phyloP scores from a whole-genome alignment of 306 rosid genomes.

The Hippophae rhamnoides region DNA sequence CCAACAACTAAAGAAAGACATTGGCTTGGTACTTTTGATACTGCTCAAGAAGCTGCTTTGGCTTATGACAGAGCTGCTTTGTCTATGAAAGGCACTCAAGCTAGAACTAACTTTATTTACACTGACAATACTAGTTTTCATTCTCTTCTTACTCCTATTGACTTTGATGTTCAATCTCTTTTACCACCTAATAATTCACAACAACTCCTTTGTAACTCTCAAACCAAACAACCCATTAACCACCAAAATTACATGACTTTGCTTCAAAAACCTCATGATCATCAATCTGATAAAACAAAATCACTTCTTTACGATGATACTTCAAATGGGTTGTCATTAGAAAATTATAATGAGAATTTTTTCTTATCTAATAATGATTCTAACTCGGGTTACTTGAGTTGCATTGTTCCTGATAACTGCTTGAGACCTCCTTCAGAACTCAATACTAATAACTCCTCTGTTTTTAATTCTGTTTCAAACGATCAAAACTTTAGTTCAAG shows the following conservation, averaged over 20 bases:
- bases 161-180: conserved; percentile 46
- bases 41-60: conserved; percentile 99
- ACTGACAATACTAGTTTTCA: conserved; percentile 59
- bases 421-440: conserved; percentile 48
- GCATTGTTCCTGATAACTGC: conserved; percentile 90
- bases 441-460: conserved; percentile 9
- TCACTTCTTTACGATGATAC: conserved; percentile 15
- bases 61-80: conserved; percentile 99
- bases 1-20: conserved; percentile 95
- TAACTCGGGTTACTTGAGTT: conserved; percentile 87
- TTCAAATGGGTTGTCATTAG: conserved; percentile 19
- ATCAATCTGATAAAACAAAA: conserved; percentile 14
- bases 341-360: conserved; percentile 31
- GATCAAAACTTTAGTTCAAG: conserved; percentile 22
- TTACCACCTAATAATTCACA: conserved; percentile 27
- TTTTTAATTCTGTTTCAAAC: conserved; percentile 23
- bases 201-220: conserved; percentile 28
- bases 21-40: conserved; percentile 98
- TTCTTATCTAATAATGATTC: conserved; percentile 43
- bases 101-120: conserved; percentile 90
- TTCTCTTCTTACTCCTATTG: conserved; percentile 49
- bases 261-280: conserved; percentile 17
- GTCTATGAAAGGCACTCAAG: conserved; percentile 93
- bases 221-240: conserved; percentile 23
- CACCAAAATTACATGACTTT: conserved; percentile 24